Conservation (phyloP, 495 filamentous ascomycete species). For the Penicillium waksmanii region DNA sequence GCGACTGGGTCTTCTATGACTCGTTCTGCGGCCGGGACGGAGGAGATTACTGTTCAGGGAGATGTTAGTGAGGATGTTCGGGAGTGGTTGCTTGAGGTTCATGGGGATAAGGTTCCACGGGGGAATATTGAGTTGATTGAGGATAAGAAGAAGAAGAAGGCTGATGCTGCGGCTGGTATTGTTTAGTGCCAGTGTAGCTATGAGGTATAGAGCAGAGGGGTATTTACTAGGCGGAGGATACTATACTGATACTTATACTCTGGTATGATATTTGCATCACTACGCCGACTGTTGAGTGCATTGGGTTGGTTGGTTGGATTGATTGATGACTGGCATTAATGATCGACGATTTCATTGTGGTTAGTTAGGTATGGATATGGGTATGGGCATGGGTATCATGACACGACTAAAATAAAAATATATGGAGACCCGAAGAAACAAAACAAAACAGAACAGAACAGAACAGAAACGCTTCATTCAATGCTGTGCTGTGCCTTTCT, state of each 20-base stretch:
- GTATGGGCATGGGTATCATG: constrained; percentile 17
- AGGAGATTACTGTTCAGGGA: constrained; percentile 98
- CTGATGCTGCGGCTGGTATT: constrained; percentile 9
- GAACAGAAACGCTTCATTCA: too few relatives aligned
- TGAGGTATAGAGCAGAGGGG: too few relatives aligned
- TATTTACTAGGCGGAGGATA: too few relatives aligned
- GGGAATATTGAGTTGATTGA: constrained; percentile 93
- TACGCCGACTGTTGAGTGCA: background rate
- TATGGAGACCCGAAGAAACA: too few relatives aligned
- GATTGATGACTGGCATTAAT: too few relatives aligned
- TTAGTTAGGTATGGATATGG: too few relatives aligned
- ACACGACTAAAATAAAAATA: constrained; percentile 20
- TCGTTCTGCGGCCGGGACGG: constrained; percentile 79
- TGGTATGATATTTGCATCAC: too few relatives aligned
- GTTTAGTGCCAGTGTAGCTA: too few relatives aligned
- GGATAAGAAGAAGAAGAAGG: constrained; percentile 81
- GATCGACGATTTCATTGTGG: background rate
- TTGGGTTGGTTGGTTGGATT: too few relatives aligned
- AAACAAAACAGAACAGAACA: too few relatives aligned
- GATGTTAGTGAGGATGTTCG: constrained; percentile 94
- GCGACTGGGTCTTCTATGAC: constrained; percentile 94
- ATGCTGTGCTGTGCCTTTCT: too few relatives aligned
- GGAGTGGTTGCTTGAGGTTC: constrained; percentile 86
- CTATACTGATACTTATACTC: too few relatives aligned
- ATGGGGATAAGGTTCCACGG: constrained; percentile 79